These are phyloP conservation scores for Coprinellus micaceus DNA, from an alignment of 768 basidiomycete species.

Conservation along the genomic window DNA sequence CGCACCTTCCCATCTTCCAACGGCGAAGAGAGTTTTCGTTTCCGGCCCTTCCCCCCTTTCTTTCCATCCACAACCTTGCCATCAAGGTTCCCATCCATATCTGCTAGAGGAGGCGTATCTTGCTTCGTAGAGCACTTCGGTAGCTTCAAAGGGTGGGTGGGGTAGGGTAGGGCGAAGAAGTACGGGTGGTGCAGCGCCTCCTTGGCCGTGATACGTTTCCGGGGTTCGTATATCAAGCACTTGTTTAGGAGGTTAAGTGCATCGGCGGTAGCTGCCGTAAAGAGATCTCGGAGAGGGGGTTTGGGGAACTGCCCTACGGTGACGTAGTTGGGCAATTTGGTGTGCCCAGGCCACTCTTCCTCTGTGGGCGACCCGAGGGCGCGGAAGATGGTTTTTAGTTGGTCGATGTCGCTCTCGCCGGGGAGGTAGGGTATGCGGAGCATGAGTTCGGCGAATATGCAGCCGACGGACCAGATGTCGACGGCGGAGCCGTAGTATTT, in stretches of 20 bases:
- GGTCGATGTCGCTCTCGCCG: slow-evolving; percentile 95
- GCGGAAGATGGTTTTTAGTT: slow-evolving; percentile 89
- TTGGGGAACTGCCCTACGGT: slow-evolving; percentile 84
- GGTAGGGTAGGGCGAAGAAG: slow-evolving; percentile 81
- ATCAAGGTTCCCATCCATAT: too few species aligned
- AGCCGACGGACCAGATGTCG: slow-evolving; percentile 97
- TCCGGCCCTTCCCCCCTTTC: slow-evolving; percentile 56
- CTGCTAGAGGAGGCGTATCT: slow-evolving; percentile 59
- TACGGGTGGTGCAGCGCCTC: slow-evolving; percentile 85
- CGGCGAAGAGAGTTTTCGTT: slow-evolving; percentile 66
- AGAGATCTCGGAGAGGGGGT: slow-evolving; percentile 77
- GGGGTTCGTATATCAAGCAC: slow-evolving; percentile 83
- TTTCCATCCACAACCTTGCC: slow-evolving; percentile 66
- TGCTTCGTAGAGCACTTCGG: slow-evolving; percentile 63
- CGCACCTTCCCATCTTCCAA: slow-evolving; percentile 47
- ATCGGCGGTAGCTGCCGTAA: slow-evolving; percentile 86
- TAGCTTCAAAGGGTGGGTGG: slow-evolving; percentile 83
- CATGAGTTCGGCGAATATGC: slow-evolving; percentile 98
- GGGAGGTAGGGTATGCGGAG: slow-evolving; percentile 92
- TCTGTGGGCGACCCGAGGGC: slow-evolving; percentile 96
- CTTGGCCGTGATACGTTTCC: slow-evolving; percentile 71
- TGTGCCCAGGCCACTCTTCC: slow-evolving; percentile 96
- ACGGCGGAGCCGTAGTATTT: slow-evolving; percentile 89
- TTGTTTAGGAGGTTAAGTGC: slow-evolving; percentile 77
- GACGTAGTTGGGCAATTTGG: slow-evolving; percentile 86